Evolutionary conservation across 148 eudicot species (phyloP), one percentile per base, ranked within the genome.

Genomic region (Tetragonia tetragonoides): DNA sequence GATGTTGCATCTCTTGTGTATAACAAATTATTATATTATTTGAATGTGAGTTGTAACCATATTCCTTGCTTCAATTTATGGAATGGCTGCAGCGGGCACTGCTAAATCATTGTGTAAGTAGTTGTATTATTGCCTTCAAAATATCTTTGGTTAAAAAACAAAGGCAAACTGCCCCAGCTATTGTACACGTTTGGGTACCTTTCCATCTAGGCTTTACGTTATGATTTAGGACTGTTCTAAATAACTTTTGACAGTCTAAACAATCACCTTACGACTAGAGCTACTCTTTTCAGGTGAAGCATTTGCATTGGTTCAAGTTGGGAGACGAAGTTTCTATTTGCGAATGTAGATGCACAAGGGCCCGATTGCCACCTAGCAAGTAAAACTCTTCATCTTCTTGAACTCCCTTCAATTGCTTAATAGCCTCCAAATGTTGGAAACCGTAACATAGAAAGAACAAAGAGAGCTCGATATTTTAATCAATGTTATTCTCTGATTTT

Each of bases 331-430:
- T 88, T 81, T 95, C 97, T 68, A 85, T 87, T 47, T 91, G 96
- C 56, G 99, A 95, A 77, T 95, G 99, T 79, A 90, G 97, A 83
- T 95, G 99, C 83, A 91, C 88, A 42, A 86, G 96, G 84, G 99
- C 99, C 56, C 86, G 89, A 69, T 83, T 95, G 82, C 99, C 97
- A 59, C 93, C 97, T 28, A 95, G 99, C 96, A 95, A 86, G 99
- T 93, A 88, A 95, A 91, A 68, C 53, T 80, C 44, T 57, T 21
- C 63, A 54, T 42, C n/a, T 66, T 61, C 24, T 39, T 54, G 28
- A 38, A 28, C 20, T 1, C 37, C 39, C 38, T 9, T 6, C 18
- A 10, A 47, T 28, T 65, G 72, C 10, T 10, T n/a, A 8, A 4
- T 38, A 16, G 28, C 20, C 0, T 66, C 16, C 51, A 9, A 17